Conservation (phyloP, 768 basidiomycete species). For the Mycena galopus region DNA sequence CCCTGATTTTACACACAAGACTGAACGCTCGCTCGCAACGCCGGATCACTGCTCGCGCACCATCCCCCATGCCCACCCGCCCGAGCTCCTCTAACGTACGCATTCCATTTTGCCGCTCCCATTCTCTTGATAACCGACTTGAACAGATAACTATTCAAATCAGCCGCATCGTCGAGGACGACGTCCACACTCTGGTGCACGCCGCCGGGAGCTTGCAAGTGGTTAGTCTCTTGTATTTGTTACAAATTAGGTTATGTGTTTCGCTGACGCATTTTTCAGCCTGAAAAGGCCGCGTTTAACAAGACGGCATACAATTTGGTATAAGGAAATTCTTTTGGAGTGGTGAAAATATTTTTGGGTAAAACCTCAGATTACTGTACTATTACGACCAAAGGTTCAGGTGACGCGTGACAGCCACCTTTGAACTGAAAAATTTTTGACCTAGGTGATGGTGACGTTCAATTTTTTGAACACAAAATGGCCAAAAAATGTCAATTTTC, state of each 20-base stretch:
- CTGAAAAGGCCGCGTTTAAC: slow-evolving; percentile 21
- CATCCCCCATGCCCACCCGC: too few species aligned
- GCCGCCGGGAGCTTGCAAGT: slow-evolving; percentile 1
- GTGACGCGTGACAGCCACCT: too few species aligned
- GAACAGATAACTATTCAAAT: slow-evolving; percentile 20
- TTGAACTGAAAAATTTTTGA: too few species aligned
- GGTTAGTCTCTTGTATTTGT: neutral
- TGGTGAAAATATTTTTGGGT: too few species aligned
- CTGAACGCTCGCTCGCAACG: slow-evolving; percentile 18
- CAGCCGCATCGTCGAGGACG: slow-evolving; percentile 3
- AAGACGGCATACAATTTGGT: slow-evolving; percentile 1
- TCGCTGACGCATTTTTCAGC: neutral
- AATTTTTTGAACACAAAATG: too few species aligned
- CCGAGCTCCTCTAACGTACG: slow-evolving; percentile 7
- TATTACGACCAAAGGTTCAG: too few species aligned
- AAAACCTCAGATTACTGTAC: too few species aligned
- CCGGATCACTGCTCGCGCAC: slow-evolving; percentile 14
- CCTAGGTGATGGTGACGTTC: too few species aligned
- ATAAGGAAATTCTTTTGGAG: too few species aligned
- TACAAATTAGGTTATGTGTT: too few species aligned
- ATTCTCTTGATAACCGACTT: neutral
- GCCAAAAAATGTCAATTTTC: too few species aligned
- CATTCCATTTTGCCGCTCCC: too few species aligned
- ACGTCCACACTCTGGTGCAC: neutral
- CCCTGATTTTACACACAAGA: neutral